Percentiles rank a stretch among this genome's conserved stretches.
Evolutionary conservation across 768 basidiomycete genomes (phyloP).

Genomic region (Mycena leptocephala): DNA sequence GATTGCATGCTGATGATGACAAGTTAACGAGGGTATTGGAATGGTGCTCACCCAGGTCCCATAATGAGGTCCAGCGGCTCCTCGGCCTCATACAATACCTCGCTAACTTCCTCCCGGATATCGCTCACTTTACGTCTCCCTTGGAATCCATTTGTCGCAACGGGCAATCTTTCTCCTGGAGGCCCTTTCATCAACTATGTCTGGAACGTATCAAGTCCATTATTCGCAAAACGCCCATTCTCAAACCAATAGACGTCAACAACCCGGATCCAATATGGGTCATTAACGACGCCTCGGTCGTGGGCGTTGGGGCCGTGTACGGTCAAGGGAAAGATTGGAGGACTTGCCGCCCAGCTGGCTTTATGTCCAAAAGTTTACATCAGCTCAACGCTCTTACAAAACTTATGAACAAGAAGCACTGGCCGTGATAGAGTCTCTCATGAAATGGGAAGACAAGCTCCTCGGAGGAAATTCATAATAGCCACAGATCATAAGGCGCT

Average conservation of each 20-base stretch:
- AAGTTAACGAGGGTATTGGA: background rate
- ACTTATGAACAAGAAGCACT: background rate
- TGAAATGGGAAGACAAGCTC: background rate
- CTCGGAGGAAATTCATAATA: background rate
- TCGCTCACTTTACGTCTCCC: slow-evolving; percentile 1
- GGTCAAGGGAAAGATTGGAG: background rate
- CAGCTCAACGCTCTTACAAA: slow-evolving; percentile 8
- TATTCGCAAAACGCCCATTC: background rate
- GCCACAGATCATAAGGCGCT: background rate
- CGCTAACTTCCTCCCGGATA: background rate
- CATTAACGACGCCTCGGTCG: background rate
- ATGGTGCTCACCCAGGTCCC: background rate
- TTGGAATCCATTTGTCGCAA: background rate
- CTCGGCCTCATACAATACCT: slow-evolving; percentile 2
- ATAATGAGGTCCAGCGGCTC: background rate
- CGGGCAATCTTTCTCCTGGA: background rate
- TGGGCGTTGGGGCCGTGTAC: background rate
- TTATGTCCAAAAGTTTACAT: slow-evolving; percentile 5
- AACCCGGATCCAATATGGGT: slow-evolving; percentile 2
- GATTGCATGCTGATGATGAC: background rate
- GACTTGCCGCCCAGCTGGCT: background rate
- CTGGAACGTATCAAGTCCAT: background rate
- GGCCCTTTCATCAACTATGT: background rate
- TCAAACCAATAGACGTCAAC: background rate
- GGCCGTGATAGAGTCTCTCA: background rate